phyloP scores from a whole-genome alignment of 306 rosid species.

The Glycine latifolia region DNA sequence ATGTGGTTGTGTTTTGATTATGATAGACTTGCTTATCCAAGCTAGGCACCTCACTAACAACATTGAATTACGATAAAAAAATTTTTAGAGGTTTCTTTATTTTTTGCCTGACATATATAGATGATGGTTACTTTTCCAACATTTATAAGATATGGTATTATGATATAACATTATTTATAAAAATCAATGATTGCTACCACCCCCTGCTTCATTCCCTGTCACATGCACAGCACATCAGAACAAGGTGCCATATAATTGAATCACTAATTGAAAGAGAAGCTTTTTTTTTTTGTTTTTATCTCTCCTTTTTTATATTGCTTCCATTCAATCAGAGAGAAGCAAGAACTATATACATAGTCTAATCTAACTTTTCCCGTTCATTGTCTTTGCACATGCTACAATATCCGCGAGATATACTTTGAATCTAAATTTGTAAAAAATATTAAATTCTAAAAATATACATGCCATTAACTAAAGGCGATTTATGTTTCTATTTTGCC shows the following conservation, averaged over 20 bases:
- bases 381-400: constrained; percentile 38
- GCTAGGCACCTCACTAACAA: constrained; percentile 19
- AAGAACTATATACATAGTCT: not conserved
- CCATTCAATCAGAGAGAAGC: not conserved
- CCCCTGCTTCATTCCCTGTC: constrained; percentile 39
- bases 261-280: constrained; percentile 1
- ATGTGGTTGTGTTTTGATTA: constrained; percentile 46
- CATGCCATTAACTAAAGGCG: constrained; percentile 22
- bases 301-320: constrained; percentile 14
- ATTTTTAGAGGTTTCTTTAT: constrained; percentile 17
- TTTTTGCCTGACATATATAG: constrained; percentile 38
- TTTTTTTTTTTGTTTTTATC: not conserved
- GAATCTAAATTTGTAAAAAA: not conserved
- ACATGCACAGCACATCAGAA: constrained; percentile 45
- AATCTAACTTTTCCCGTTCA: not conserved
- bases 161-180: constrained; percentile 20
- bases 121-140: constrained; percentile 48
- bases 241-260: constrained; percentile 40
- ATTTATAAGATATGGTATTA: constrained; percentile 42
- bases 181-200: constrained; percentile 51
- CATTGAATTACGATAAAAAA: constrained; percentile 16
- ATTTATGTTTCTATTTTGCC: not conserved
- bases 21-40: constrained; percentile 40
- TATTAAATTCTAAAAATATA: not conserved
- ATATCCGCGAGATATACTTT: constrained; percentile 34